These are phyloP conservation scores for Microsporum audouinii DNA, from an alignment of 2,329 filamentous ascomycete genomes.

Conservation along the genomic window DNA sequence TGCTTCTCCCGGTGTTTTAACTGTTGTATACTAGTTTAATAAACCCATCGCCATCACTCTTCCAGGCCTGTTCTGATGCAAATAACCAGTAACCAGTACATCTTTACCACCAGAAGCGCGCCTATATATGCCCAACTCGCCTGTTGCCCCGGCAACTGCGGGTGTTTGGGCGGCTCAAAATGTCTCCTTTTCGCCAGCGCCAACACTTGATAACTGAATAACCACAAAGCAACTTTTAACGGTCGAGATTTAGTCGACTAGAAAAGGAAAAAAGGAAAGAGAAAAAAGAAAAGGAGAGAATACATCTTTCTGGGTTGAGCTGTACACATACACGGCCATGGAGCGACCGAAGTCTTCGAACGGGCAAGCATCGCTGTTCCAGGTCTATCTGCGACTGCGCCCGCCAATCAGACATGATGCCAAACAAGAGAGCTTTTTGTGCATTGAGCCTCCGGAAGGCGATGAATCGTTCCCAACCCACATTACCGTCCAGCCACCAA, in stretches of 20 bases:
- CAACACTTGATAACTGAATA: background rate
- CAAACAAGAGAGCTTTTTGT: constrained; percentile 41
- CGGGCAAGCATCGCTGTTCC: constrained; percentile 52
- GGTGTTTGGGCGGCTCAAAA: background rate
- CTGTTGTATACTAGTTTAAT: background rate
- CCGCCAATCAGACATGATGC: constrained; percentile 40
- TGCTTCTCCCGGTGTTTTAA: background rate
- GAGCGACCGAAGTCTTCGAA: constrained; percentile 31
- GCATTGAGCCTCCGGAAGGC: constrained; percentile 51
- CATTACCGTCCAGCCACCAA: constrained; percentile 67
- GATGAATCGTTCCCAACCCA: constrained; percentile 46
- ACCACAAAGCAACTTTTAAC: background rate
- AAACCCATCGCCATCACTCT: background rate
- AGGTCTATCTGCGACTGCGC: constrained; percentile 79
- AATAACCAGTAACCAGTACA: too few relatives aligned
- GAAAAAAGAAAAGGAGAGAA: background rate
- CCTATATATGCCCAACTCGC: background rate
- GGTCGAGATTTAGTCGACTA: background rate
- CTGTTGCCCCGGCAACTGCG: background rate
- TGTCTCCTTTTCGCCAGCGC: background rate
- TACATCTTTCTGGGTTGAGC: background rate
- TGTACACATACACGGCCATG: background rate
- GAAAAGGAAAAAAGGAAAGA: background rate
- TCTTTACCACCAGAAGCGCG: background rate
- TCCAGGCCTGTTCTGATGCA: background rate